Evolutionary conservation across 2,329 filamentous ascomycete genomes (phyloP).

Genomic region (Fusarium sublunatum): DNA sequence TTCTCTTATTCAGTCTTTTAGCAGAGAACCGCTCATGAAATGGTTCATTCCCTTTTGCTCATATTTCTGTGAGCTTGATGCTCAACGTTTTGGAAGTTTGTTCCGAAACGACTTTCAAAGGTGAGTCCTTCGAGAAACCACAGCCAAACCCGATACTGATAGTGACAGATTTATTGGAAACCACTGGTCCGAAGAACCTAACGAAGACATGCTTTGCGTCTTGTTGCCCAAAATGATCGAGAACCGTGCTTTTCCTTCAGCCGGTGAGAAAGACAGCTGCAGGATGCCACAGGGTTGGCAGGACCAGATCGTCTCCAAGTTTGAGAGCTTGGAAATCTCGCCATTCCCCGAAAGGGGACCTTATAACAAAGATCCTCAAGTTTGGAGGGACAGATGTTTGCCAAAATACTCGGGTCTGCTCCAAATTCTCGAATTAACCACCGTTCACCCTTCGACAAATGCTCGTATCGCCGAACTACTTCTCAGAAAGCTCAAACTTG

Average conservation of each 20-base stretch:
- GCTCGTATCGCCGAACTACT: conserved; percentile 74
- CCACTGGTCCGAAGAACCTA: conserved; percentile 74
- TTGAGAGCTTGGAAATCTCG: conserved; percentile 71
- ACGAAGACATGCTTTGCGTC: conserved; percentile 76
- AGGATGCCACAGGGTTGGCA: conserved; percentile 76
- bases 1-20: conserved; percentile 72
- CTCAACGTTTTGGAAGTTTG: conserved; percentile 80
- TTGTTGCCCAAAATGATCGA: conserved; percentile 74
- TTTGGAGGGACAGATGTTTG: conserved; percentile 71
- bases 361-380: conserved; percentile 70
- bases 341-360: conserved; percentile 73
- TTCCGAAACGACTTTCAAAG: conserved; percentile 84
- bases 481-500: conserved; percentile 72
- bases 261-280: conserved; percentile 64
- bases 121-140: conserved; percentile 56
- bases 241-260: conserved; percentile 64
- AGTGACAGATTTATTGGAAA: conserved; percentile 75
- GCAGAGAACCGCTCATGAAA: conserved; percentile 71
- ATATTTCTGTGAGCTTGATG: conserved; percentile 78
- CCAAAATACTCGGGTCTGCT: conserved; percentile 76
- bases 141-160: conserved; percentile 30
- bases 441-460: conserved; percentile 73
- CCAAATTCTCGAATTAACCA: conserved; percentile 69
- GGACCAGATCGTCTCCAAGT: conserved; percentile 75
- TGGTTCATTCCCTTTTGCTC: conserved; percentile 90